Evolutionary conservation across 345 rosid species (phyloP), one percentile per base, ranked within the genome.

Genomic region (Brassica rapa): DNA sequence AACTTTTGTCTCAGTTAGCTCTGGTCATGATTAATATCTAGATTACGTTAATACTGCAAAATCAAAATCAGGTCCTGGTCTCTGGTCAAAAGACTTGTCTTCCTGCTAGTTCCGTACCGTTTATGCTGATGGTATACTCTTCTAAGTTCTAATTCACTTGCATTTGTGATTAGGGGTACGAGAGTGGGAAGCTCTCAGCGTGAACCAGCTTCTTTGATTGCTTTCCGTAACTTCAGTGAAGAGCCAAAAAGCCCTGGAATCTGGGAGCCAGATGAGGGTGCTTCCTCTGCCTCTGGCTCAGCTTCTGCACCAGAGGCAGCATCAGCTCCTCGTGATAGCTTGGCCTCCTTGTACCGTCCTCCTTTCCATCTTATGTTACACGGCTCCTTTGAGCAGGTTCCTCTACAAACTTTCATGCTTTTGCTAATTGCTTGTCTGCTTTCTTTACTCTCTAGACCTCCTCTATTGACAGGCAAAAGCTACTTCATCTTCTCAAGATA

Each of bases 351-450:
- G 61, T 96, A 96, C 59, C 93, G 98, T 8, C 98, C 98, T 80
- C 99, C 99, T 33, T 89, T 90, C 70, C 91, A 87, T 82, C 75
- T 96, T 64, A 91, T 96, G 97, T 88, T 83, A 73, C 88, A 83
- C 1, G 99, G 99, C 56, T 87, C 99, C 6, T 96, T 96, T 82
- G 99, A 96, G 78, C 89, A 91, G 97, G 98, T 90, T 35, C 27
- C 62, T 29, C 15, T 19, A 71, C 71, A 14, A 55, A 37, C 19
- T 19, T 19, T 19, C 19, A 19, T 19, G 41, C 55, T 23, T 16
- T 19, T 16, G 41, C 21, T 32, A 16, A 32, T 65, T 66, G 37
- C 21, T 43, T 33, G 12, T 43, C 23, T 27, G 68, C 68, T 56
- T 70, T 68, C 51, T 14, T 57, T 51, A 51, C 8, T 39, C 57